Evolutionary conservation across 2,329 filamentous ascomycete genomes (phyloP).

Genomic region (Trichoderma asperellum): DNA sequence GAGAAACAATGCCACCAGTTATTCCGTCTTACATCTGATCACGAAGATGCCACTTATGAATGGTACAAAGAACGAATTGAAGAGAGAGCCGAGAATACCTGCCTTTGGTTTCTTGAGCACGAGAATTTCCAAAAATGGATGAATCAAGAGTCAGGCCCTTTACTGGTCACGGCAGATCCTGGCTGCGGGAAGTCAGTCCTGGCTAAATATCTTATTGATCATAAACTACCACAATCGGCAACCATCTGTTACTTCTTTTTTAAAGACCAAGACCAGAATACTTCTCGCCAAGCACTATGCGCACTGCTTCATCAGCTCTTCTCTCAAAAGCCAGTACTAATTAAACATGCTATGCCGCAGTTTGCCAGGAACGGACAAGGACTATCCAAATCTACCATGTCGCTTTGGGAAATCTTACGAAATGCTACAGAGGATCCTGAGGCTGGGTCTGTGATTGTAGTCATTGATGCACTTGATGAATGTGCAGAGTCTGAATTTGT

Average conservation of each 20-base stretch:
- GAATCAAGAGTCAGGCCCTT: slow-evolving; percentile 34
- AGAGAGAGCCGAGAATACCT: slow-evolving; percentile 36
- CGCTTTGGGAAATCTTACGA: slow-evolving; percentile 43
- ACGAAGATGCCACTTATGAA: slow-evolving; percentile 35
- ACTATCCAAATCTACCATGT: slow-evolving; percentile 33
- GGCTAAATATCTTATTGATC: slow-evolving; percentile 41
- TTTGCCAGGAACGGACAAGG: slow-evolving; percentile 35
- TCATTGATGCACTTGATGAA: slow-evolving; percentile 47
- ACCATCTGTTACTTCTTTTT: slow-evolving; percentile 51
- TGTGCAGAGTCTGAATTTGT: slow-evolving; percentile 28
- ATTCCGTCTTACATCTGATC: slow-evolving; percentile 27
- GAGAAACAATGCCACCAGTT: slow-evolving; percentile 28
- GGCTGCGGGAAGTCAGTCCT: slow-evolving; percentile 47
- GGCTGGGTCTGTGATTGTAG: slow-evolving; percentile 40
- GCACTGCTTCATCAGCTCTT: slow-evolving; percentile 48
- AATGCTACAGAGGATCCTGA: slow-evolving; percentile 34
- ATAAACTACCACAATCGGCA: slow-evolving; percentile 32
- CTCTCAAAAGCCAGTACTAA: slow-evolving; percentile 37
- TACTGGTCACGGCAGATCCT: slow-evolving; percentile 46
- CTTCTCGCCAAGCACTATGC: slow-evolving; percentile 42
- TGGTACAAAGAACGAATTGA: slow-evolving; percentile 36
- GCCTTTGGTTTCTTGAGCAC: slow-evolving; percentile 42
- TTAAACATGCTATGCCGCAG: slow-evolving; percentile 40
- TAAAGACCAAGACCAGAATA: slow-evolving; percentile 46
- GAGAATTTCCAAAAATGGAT: slow-evolving; percentile 40